These are phyloP conservation scores for Mycena rosella DNA, from an alignment of 768 basidiomycete genomes.

Conservation along the genomic window DNA sequence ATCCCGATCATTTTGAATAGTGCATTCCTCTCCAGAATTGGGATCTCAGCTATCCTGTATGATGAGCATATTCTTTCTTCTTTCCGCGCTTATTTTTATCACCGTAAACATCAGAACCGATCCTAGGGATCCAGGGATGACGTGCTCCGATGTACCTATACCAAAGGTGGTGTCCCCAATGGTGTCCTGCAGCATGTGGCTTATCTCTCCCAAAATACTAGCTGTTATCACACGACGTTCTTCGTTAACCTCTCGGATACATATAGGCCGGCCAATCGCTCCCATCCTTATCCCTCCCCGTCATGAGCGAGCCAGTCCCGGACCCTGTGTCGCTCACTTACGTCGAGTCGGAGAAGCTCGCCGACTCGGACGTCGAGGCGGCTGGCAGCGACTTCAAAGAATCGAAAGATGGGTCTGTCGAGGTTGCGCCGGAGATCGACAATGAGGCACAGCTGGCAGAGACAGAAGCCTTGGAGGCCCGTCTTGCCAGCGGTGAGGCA, in stretches of 20 bases:
- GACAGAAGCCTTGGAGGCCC: slow-evolving; percentile 43
- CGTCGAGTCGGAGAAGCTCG: slow-evolving; percentile 26
- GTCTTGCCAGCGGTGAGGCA: slow-evolving; percentile 46
- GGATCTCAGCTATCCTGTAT: slow-evolving; percentile 20
- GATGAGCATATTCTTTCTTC: slow-evolving; percentile 9
- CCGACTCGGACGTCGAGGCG: slow-evolving; percentile 20
- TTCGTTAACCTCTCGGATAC: slow-evolving; percentile 22
- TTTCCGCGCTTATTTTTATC: slow-evolving; percentile 17
- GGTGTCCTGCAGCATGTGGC: slow-evolving; percentile 15
- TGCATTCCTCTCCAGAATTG: slow-evolving; percentile 16
- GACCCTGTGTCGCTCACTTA: slow-evolving; percentile 28
- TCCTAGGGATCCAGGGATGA: slow-evolving; percentile 1
- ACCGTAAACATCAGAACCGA: slow-evolving; percentile 15
- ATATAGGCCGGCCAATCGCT: slow-evolving; percentile 19
- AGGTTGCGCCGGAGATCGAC: slow-evolving; percentile 22
- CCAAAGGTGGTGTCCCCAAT: slow-evolving; percentile 9
- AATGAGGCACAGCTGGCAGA: slow-evolving; percentile 24
- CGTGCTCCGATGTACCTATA: background rate
- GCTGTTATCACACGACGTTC: slow-evolving; percentile 23
- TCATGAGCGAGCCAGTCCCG: slow-evolving; percentile 23
- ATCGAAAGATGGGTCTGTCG: slow-evolving; percentile 23
- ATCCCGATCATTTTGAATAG: slow-evolving; percentile 17
- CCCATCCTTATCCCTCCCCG: slow-evolving; percentile 25
- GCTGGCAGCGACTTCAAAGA: slow-evolving; percentile 25
- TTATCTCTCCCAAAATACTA: slow-evolving; percentile 29